These are phyloP conservation scores for Elaeis guineensis DNA, from an alignment of 176 grass and related monocot species.

Conservation along the genomic window DNA sequence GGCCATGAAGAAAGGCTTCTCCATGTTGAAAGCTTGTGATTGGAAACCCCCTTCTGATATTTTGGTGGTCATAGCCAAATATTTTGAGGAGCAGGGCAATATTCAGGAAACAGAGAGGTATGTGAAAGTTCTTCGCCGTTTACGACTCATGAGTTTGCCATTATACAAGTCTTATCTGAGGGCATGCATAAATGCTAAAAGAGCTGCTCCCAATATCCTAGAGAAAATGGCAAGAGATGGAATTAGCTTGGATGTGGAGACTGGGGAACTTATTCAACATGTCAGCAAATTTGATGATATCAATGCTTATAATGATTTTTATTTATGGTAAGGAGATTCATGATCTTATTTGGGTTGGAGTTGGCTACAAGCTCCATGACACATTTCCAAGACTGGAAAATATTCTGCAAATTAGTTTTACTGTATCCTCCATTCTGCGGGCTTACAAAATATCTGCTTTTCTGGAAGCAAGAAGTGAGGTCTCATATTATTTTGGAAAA, in stretches of 20 bases:
- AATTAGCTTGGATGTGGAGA: constrained; percentile 60
- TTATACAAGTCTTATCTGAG: constrained; percentile 65
- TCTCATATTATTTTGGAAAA: too few relatives aligned
- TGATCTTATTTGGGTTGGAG: too few relatives aligned
- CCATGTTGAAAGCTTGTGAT: constrained; percentile 47
- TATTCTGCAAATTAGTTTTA: too few relatives aligned
- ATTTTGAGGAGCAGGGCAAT: constrained; percentile 56
- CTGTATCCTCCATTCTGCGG: too few relatives aligned
- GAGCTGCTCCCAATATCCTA: constrained; percentile 36
- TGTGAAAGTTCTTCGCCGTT: constrained; percentile 42
- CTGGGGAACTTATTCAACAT: constrained; percentile 28
- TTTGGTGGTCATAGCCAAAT: constrained; percentile 43
- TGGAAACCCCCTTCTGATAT: constrained; percentile 47
- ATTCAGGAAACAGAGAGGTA: constrained; percentile 26
- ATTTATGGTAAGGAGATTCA: too few relatives aligned
- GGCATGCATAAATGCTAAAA: constrained; percentile 47
- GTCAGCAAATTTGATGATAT: constrained; percentile 25
- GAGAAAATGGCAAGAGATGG: constrained; percentile 49
- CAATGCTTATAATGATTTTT: too few relatives aligned
- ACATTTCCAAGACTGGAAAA: too few relatives aligned
- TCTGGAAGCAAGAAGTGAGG: too few relatives aligned
- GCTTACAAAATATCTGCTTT: too few relatives aligned
- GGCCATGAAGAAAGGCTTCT: constrained; percentile 62
- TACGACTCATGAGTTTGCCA: constrained; percentile 47
- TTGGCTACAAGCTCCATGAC: too few relatives aligned